Conservation (phyloP, 2,329 filamentous ascomycete genomes). For the Scedosporium boydii region DNA sequence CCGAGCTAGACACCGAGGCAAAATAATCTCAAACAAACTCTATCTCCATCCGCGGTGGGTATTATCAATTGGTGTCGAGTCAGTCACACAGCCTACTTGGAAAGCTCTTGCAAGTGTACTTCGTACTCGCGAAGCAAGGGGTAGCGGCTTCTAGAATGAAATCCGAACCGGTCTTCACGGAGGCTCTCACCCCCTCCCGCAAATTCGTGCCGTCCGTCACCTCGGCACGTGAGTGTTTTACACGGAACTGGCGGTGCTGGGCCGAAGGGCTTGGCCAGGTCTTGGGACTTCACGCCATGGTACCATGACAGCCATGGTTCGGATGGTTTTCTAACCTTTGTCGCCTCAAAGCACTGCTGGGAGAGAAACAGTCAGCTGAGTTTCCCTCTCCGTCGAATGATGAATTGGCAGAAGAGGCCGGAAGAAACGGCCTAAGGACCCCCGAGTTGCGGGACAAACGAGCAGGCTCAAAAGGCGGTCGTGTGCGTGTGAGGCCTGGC, state of each 20-base stretch:
- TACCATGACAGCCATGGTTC: neutral
- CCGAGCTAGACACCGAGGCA: neutral
- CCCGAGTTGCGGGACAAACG: neutral
- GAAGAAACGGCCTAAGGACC: neutral
- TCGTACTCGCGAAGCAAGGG: neutral
- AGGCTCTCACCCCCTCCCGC: too few relatives aligned
- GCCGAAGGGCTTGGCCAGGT: neutral
- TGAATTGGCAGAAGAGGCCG: neutral
- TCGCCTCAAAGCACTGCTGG: neutral
- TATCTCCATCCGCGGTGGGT: neutral
- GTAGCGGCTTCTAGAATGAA: neutral
- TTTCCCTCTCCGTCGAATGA: neutral
- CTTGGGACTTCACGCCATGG: neutral
- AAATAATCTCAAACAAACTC: conserved; percentile 2
- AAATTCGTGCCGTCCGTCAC: too few relatives aligned
- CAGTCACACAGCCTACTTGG: neutral
- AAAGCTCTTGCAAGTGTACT: neutral
- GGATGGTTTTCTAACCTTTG: neutral
- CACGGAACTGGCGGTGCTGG: neutral
- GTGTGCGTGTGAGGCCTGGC: neutral
- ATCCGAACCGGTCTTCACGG: neutral
- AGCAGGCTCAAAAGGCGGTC: neutral
- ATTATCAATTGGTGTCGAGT: neutral
- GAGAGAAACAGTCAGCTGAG: neutral
- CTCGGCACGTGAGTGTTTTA: neutral